Base-by-base conservation (phyloP, 352 stramenopile genomes). In the Phytopythium helicoides region DNA sequence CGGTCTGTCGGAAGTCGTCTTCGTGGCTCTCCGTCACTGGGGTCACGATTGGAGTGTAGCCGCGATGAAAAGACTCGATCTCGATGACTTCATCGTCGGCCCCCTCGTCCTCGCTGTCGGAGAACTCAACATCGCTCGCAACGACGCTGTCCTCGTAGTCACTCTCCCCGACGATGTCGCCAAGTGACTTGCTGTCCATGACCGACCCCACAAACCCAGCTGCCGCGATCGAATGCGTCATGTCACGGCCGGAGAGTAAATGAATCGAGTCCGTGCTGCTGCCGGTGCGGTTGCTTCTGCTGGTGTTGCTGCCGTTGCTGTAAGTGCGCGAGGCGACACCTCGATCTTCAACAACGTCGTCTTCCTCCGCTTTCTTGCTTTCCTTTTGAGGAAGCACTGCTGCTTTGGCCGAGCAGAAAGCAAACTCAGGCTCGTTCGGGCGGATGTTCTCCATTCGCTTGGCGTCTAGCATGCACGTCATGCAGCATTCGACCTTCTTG, bases 401-500 rank as follows among this genome's bases (percentile, higher is more conserved):
- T n/a, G 18, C 38, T 26, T 28, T 16, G n/a, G 18, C 10, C 15
- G 41, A 19, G 41, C 26, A 47, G 35, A 74, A 53, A 21, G 58
- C 64, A 41, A 66, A 69, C 22, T 57, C 22, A 1, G 54, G 41
- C 11, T 71, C 52, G 1, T 56, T 51, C 2, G 62, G 62, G 9
- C 34, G 66, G 7, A 72, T 42, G 3, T 68, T 25, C 1, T 40
- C 49, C 66, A 71, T 60, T 9, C 37, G 45, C 25, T 61, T 62
- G 34, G 68, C 64, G 34, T 68, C 60, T 15, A 66, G 23, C 18
- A 66, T 53, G 46, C 71, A 81, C 26, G 47, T 66, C 15, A 66
- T 57, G 48, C 72, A 82, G 47, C 71, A 71, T 1, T 52, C n/a
- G 18, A 76, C 58, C 25, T 59, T 47, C 41, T 47, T 47, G 22